Evolutionary conservation across 352 stramenopile species (phyloP), one percentile per base, ranked within the genome.

Genomic region (Globisporangium recalcitrans): DNA sequence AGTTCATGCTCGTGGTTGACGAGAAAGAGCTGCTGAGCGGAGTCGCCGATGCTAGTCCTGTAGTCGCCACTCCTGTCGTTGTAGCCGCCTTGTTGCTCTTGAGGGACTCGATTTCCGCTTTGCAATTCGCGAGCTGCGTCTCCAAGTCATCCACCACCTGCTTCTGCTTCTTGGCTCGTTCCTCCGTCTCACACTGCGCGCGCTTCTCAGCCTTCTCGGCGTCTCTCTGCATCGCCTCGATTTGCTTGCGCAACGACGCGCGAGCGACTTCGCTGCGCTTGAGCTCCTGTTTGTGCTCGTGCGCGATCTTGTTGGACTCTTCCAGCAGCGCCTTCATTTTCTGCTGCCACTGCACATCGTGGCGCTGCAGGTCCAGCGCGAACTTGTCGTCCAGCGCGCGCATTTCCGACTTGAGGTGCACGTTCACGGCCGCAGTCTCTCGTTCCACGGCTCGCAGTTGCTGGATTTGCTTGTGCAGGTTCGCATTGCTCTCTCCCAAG

Each of bases 281-380:
- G 0, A 69, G 52, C 29, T 74, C 59, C 5, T 74, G n/a, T 46
- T 89, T 88, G n/a, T 73, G 75, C n/a, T 85, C 67, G 21, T 87
- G 76, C 0, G 72, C 65, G 7, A 68, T 55, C 1, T 66, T 70
- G 61, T 91, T 91, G 9, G 71, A 62, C 27, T 88, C 80, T 27
- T 70, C 73, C 26, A 89, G 59, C 9, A 89, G 58, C 34, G 67
- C 59, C 9, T 85, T 73, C 13, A 88, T 72, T 55, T 86, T 88
- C 4, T 77, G 70, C 46, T 80, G 63, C 3, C 75, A 70, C 38
- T 73, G 61, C 3, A 38, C 27, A 53, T 85, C 73, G 0, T 59
- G 58, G 0, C 67, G 71, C 14, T 76, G 72, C 53, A 80, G 14
- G 11, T 87, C 77, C 8, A 60, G 42, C 9, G 64, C 52, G n/a